phyloP scores from a whole-genome alignment of 2,329 filamentous ascomycete genomes.

The Elsinoe fawcettii region DNA sequence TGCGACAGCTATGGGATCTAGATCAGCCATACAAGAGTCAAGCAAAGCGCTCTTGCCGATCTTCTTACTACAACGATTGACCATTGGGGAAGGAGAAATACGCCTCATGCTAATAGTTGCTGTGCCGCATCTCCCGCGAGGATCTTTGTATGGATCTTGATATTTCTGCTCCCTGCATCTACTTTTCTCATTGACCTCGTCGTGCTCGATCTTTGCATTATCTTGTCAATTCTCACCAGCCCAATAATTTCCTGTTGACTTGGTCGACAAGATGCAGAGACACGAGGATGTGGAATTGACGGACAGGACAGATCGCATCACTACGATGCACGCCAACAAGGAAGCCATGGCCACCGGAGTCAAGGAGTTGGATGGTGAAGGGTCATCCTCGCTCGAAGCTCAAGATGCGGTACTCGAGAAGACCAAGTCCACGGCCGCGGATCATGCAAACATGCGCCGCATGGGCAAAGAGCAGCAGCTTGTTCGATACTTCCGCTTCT shows the following conservation, averaged over 20 bases:
- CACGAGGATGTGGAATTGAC: conserved; percentile 1
- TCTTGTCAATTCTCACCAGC: no score
- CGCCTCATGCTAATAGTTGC: neutral
- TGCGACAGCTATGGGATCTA: no score
- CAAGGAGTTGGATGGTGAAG: neutral
- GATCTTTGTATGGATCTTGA: neutral
- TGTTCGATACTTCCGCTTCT: conserved; percentile 33
- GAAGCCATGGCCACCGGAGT: neutral
- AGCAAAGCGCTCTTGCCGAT: neutral
- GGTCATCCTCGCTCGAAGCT: neutral
- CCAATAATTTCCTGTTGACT: no score
- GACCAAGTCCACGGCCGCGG: neutral
- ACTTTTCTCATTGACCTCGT: no score
- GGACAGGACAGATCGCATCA: neutral
- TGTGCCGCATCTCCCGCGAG: neutral
- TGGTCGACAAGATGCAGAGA: conserved; percentile 1
- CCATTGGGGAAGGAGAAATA: neutral
- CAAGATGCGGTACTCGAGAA: neutral
- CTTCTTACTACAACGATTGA: neutral
- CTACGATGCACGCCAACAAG: neutral
- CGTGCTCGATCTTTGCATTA: no score
- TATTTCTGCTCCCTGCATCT: neutral
- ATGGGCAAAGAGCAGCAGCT: conserved; percentile 39
- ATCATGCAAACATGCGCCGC: conserved; percentile 33
- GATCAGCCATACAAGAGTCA: neutral